phyloP scores from a whole-genome alignment of 768 basidiomycete species.

The Russula lepida region DNA sequence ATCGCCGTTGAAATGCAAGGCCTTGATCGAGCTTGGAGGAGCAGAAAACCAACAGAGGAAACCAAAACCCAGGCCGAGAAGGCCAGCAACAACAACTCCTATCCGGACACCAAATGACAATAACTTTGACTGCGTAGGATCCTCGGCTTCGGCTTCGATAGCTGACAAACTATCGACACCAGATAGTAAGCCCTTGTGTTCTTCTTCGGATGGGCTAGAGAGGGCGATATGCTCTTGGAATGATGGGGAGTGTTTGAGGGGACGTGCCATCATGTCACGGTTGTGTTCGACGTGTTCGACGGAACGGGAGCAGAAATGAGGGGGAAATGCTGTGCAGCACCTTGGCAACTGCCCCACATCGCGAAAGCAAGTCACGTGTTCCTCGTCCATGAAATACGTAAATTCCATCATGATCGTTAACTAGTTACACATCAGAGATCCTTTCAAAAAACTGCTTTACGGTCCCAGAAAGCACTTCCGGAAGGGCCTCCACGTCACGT shows the following conservation, averaged over 20 bases:
- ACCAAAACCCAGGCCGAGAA: slow-evolving; percentile 8
- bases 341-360: no score
- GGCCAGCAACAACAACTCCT: neutral
- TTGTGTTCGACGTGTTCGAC: neutral
- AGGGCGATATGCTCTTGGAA: neutral
- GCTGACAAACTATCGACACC: neutral
- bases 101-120: slow-evolving; percentile 11
- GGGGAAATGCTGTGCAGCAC: no score
- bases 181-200: slow-evolving; percentile 23
- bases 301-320: no score
- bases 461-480: slow-evolving; percentile 81
- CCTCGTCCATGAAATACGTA: neutral
- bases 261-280: neutral
- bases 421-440: slow-evolving; percentile 49
- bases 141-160: neutral
- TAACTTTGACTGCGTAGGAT: neutral
- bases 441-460: slow-evolving; percentile 89
- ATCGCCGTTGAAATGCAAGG: slow-evolving; percentile 32
- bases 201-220: slow-evolving; percentile 15
- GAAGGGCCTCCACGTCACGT: slow-evolving; percentile 81
- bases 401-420: no score
- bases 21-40: neutral
- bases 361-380: neutral
- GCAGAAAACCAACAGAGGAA: slow-evolving; percentile 1
- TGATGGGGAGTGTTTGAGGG: neutral